Percentiles rank a stretch among this genome's conserved stretches.
Conservation (phyloP, 176 grass and related monocot species). For the Otatea glauca region DNA sequence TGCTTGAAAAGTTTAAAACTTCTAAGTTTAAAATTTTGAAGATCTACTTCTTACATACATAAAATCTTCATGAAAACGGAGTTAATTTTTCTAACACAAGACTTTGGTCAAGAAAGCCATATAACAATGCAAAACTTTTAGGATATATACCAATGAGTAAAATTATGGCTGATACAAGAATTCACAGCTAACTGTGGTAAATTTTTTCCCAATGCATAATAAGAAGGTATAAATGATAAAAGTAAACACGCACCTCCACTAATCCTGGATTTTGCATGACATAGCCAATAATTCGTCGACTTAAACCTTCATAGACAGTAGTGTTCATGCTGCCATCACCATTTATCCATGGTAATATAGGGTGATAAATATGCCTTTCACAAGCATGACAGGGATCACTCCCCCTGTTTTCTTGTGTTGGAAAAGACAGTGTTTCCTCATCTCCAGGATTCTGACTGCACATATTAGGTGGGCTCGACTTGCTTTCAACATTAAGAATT, state of each 20-base stretch:
- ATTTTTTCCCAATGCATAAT: not conserved
- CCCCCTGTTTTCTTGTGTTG: constrained; percentile 35
- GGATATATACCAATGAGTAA: not conserved
- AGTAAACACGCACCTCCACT: constrained; percentile 62
- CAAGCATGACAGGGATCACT: constrained; percentile 41
- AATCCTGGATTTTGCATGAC: constrained; percentile 87
- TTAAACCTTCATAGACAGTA: constrained; percentile 74
- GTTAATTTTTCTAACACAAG: constrained; percentile 11
- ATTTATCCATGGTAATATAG: constrained; percentile 97
- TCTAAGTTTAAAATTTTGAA: not conserved
- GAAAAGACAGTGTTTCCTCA: constrained; percentile 20
- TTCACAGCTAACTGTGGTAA: constrained; percentile 13
- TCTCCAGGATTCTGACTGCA: constrained; percentile 33
- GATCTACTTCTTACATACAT: not conserved
- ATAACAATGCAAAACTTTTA: constrained; percentile 26
- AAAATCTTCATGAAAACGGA: not conserved
- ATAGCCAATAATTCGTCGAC: constrained; percentile 75
- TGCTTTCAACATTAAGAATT: constrained; percentile 61
- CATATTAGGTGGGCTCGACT: constrained; percentile 19
- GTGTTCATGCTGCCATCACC: constrained; percentile 86
- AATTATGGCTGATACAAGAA: not conserved
- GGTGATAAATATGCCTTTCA: constrained; percentile 50
- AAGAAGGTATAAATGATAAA: not conserved
- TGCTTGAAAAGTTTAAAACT: not conserved
- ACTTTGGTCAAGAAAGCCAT: not conserved